Conservation (phyloP, 768 basidiomycete genomes). For the Lactarius deliciosus region DNA sequence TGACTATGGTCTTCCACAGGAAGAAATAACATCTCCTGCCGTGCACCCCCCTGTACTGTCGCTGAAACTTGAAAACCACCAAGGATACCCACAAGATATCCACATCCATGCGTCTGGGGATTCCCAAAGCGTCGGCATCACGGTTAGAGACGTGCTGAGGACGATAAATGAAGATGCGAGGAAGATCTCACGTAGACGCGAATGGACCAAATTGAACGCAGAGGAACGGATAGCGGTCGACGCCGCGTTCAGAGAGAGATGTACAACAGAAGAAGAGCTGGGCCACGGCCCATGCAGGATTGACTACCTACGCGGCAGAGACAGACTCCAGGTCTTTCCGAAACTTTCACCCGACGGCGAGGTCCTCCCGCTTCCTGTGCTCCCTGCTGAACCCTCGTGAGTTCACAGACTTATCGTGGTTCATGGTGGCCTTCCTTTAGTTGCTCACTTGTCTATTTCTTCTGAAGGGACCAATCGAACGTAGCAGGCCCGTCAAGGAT, state of each 20-base stretch:
- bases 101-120: slow-evolving; percentile 2
- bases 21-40: slow-evolving; percentile 14
- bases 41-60: slow-evolving; percentile 14
- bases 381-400: slow-evolving; percentile 10
- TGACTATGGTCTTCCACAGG: slow-evolving; percentile 17
- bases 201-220: slow-evolving; percentile 14
- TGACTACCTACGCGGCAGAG: slow-evolving; percentile 19
- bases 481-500: slow-evolving; percentile 22
- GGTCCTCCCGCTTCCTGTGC: slow-evolving; percentile 8
- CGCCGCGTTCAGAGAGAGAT: slow-evolving; percentile 15
- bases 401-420: not conserved
- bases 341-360: slow-evolving; percentile 17
- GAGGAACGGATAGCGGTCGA: slow-evolving; percentile 13
- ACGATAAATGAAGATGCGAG: slow-evolving; percentile 15
- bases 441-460: not conserved
- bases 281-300: slow-evolving; percentile 23
- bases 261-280: slow-evolving; percentile 11
- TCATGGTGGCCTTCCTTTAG: too few species aligned
- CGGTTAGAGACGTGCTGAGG: slow-evolving; percentile 19
- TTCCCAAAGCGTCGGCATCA: slow-evolving; percentile 5
- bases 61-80: slow-evolving; percentile 16
- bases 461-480: slow-evolving; percentile 15
- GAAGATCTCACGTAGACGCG: slow-evolving; percentile 19
- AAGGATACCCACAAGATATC: slow-evolving; percentile 21
- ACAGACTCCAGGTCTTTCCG: slow-evolving; percentile 19